Conservation (phyloP, 75 land plant genomes). For the Azolla pinnata region DNA sequence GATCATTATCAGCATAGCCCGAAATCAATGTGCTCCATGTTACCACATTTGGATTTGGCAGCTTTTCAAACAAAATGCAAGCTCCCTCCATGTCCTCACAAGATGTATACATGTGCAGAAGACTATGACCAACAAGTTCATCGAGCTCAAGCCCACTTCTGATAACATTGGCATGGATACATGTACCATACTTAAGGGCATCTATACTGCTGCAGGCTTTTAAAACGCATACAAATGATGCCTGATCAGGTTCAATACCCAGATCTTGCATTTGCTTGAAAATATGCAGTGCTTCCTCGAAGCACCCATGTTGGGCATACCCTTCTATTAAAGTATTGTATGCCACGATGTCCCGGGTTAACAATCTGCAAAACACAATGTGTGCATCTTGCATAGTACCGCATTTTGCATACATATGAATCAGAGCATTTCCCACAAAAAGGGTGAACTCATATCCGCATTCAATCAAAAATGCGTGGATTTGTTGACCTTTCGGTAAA, state of each 20-base stretch:
- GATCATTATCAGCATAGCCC: conserved; percentile 40
- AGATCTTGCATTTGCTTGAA: conserved; percentile 15
- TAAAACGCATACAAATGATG: conserved; percentile 22
- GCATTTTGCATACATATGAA: conserved; percentile 25
- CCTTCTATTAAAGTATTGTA: conserved; percentile 44
- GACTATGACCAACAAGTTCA: conserved; percentile 12
- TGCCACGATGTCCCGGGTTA: conserved; percentile 9
- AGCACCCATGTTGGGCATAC: conserved; percentile 23
- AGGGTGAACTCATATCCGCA: conserved; percentile 18
- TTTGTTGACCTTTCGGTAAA: conserved; percentile 2
- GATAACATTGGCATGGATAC: conserved; percentile 24
- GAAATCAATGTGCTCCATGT: conserved; percentile 66
- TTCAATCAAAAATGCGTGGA: conserved; percentile 16
- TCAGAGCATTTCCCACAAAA: conserved; percentile 29
- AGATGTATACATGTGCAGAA: conserved; percentile 22
- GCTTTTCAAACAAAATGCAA: conserved; percentile 25
- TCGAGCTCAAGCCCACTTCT: conserved; percentile 20
- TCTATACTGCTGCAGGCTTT: conserved; percentile 21
- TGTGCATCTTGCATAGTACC: conserved; percentile 18
- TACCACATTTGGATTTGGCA: conserved; percentile 35
- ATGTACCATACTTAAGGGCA: conserved; percentile 16
- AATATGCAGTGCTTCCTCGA: conserved; percentile 15
- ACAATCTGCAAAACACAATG: conserved; percentile 25
- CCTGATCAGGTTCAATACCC: conserved; percentile 19
- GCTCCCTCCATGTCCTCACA: conserved; percentile 35